These are phyloP conservation scores for Hsuehochloa calcarea DNA, from an alignment of 176 grass and related monocot species.

Conservation along the genomic window DNA sequence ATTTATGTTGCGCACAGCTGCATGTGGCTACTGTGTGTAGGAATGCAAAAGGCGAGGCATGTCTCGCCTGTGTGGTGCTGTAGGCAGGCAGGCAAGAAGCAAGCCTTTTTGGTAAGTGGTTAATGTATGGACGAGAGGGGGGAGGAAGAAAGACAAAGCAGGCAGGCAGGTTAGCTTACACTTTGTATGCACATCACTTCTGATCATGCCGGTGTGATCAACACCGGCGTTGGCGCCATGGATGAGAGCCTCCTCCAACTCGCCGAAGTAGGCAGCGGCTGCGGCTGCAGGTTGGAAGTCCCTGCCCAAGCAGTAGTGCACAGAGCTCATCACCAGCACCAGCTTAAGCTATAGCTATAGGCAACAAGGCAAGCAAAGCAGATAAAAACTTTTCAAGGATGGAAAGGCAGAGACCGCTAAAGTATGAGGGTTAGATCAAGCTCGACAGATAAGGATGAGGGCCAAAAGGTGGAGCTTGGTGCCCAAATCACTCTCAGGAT, in stretches of 20 bases:
- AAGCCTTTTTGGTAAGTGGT: slow-evolving; percentile 47
- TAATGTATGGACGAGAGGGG: slow-evolving; percentile 24
- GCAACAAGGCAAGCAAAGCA: slow-evolving; percentile 4
- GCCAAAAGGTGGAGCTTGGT: slow-evolving; percentile 40
- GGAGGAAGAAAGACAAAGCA: background rate
- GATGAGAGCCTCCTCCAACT: slow-evolving; percentile 87
- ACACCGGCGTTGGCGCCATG: slow-evolving; percentile 44
- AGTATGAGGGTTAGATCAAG: slow-evolving; percentile 35
- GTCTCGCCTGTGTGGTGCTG: slow-evolving; percentile 52
- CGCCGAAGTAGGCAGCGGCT: slow-evolving; percentile 64
- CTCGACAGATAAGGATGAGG: slow-evolving; percentile 74
- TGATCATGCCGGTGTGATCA: slow-evolving; percentile 45
- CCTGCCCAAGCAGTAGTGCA: slow-evolving; percentile 58
- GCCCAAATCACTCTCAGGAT: slow-evolving; percentile 48
- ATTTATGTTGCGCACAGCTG: slow-evolving; percentile 45
- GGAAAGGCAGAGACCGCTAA: slow-evolving; percentile 43
- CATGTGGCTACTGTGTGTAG: slow-evolving; percentile 47
- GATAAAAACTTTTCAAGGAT: slow-evolving; percentile 56
- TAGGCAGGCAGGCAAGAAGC: slow-evolving; percentile 30
- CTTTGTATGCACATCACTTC: slow-evolving; percentile 48
- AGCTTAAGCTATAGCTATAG: slow-evolving; percentile 31
- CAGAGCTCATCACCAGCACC: slow-evolving; percentile 35
- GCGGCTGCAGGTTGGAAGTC: slow-evolving; percentile 61
- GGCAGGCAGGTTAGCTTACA: slow-evolving; percentile 16
- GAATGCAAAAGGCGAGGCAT: slow-evolving; percentile 57